phyloP scores from a whole-genome alignment of 2,329 filamentous ascomycete genomes.

The Penicillium crustosum region DNA sequence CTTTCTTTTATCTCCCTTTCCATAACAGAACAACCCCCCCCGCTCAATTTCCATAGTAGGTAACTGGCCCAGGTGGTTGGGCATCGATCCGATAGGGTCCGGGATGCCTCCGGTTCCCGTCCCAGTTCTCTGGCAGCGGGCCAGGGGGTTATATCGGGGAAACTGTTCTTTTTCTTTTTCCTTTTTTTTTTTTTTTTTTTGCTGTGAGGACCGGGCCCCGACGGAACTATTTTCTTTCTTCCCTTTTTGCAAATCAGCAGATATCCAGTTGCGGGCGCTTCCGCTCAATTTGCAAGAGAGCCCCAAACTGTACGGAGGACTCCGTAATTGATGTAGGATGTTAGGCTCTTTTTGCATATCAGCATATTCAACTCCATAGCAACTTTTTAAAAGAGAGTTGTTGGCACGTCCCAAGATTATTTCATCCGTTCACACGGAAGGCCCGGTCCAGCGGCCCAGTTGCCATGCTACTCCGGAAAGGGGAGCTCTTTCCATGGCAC shows the following conservation, averaged over 20 bases:
- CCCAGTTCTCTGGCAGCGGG: slow-evolving; percentile 10
- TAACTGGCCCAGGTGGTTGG: slow-evolving; percentile 4
- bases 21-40: not conserved
- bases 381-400: too few relatives aligned
- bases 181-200: not conserved
- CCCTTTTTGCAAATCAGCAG: not conserved
- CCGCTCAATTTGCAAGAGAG: not conserved
- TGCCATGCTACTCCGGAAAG: not conserved
- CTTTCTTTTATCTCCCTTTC: not conserved
- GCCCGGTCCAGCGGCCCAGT: slow-evolving; percentile 6
- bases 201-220: not conserved
- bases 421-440: slow-evolving; percentile 6
- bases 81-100: not conserved
- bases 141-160: slow-evolving; percentile 3
- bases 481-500: not conserved
- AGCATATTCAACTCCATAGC: not conserved
- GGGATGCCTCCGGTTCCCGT: not conserved
- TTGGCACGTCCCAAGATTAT: not conserved
- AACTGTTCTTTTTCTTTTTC: not conserved
- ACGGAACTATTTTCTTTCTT: not conserved
- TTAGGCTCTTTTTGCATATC: not conserved
- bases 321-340: too few relatives aligned
- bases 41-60: not conserved
- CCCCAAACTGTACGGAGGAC: not conserved
- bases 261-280: not conserved